Percentiles rank a stretch among this genome's conserved stretches.
phyloP scores from a whole-genome alignment of 2,329 filamentous ascomycete genomes.

The Fonsecaea erecta region DNA sequence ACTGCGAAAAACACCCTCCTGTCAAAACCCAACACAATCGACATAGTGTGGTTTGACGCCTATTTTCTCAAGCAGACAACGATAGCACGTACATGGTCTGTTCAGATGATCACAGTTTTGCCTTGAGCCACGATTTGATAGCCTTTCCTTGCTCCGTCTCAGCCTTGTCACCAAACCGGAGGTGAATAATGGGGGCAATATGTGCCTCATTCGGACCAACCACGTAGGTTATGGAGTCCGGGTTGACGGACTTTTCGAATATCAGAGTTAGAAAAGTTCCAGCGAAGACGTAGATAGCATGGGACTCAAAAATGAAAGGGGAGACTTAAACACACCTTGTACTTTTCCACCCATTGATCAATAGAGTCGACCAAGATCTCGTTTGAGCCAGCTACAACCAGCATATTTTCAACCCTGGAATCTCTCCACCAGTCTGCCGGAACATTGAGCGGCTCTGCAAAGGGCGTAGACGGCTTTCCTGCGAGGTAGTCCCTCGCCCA shows the following conservation, averaged over 20 bases:
- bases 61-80: background rate
- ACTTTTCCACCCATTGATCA: slow-evolving; percentile 32
- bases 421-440: slow-evolving; percentile 36
- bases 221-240: slow-evolving; percentile 42
- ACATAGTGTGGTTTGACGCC: background rate
- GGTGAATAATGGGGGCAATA: slow-evolving; percentile 49
- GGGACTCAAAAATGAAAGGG: background rate
- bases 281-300: background rate
- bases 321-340: slow-evolving; percentile 27
- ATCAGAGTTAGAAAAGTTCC: background rate
- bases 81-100: background rate
- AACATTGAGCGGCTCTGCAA: slow-evolving; percentile 28
- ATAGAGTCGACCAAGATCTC: slow-evolving; percentile 35
- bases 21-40: background rate
- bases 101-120: slow-evolving; percentile 24
- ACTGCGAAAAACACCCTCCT: background rate
- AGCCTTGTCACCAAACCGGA: slow-evolving; percentile 43
- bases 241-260: slow-evolving; percentile 37
- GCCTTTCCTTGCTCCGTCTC: slow-evolving; percentile 49
- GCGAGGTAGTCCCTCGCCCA: slow-evolving; percentile 31
- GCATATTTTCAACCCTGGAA: slow-evolving; percentile 31
- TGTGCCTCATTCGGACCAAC: slow-evolving; percentile 48
- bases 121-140: slow-evolving; percentile 44
- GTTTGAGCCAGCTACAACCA: slow-evolving; percentile 30
- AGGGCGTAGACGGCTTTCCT: slow-evolving; percentile 24